Evolutionary conservation across 192 early-diverging fungal genomes (phyloP).

Genomic region (Mortierella antarctica): DNA sequence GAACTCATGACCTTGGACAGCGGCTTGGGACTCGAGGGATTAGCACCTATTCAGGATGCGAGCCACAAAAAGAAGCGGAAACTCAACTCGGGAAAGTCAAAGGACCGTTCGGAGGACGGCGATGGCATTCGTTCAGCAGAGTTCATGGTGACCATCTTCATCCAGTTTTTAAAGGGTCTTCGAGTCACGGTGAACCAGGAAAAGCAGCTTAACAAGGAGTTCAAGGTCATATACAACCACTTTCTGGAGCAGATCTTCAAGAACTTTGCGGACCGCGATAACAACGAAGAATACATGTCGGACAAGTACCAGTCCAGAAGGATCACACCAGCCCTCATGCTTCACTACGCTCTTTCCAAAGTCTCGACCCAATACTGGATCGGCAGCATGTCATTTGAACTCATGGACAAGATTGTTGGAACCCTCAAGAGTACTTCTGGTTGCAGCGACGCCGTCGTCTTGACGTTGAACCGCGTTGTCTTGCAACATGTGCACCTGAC

Average conservation of each 20-base stretch:
- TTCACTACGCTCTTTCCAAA: conserved; percentile 37
- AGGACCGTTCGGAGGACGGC: not conserved
- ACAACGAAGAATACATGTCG: not conserved
- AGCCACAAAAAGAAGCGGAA: conserved; percentile 40
- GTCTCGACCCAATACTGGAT: conserved; percentile 40
- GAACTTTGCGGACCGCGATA: not conserved
- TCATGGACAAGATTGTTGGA: conserved; percentile 15
- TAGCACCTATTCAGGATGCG: conserved; percentile 15
- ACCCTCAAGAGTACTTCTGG: conserved; percentile 17
- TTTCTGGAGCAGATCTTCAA: conserved; percentile 23
- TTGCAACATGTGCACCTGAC: conserved; percentile 42
- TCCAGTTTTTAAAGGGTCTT: conserved; percentile 44
- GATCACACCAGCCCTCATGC: conserved; percentile 24
- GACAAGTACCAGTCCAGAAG: conserved; percentile 15
- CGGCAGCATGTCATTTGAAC: conserved; percentile 5
- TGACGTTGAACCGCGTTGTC: conserved; percentile 36
- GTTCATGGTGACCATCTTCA: conserved; percentile 18
- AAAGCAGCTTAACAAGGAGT: conserved; percentile 48
- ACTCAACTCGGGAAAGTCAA: conserved; percentile 36
- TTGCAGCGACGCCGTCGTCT: conserved; percentile 25
- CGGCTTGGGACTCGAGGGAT: conserved; percentile 22
- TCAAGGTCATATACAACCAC: conserved; percentile 17
- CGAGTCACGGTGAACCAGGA: conserved; percentile 42
- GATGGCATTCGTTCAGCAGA: conserved; percentile 15
- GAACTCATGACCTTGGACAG: conserved; percentile 30